These are phyloP conservation scores for Platismatia glauca DNA, from an alignment of 495 filamentous ascomycete species.

Conservation along the genomic window DNA sequence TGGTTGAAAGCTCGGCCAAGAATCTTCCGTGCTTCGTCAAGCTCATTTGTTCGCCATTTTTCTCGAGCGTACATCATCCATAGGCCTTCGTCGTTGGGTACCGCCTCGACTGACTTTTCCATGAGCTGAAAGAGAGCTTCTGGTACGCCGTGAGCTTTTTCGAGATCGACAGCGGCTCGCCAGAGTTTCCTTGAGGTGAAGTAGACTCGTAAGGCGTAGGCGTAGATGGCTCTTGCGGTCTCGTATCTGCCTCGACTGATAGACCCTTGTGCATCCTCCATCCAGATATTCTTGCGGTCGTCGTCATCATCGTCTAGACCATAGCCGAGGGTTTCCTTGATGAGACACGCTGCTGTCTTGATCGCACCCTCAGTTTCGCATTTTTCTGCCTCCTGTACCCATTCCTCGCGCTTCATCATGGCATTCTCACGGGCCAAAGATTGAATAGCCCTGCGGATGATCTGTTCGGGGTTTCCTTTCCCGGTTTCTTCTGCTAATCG, in stretches of 20 bases:
- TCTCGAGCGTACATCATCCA: constrained; percentile 96
- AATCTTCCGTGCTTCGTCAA: constrained; percentile 74
- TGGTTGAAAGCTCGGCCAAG: constrained; percentile 83
- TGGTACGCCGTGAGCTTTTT: constrained; percentile 79
- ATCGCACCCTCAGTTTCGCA: constrained; percentile 85
- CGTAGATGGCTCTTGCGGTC: constrained; percentile 87
- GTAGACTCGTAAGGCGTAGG: constrained; percentile 82
- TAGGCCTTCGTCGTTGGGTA: constrained; percentile 81
- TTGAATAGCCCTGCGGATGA: constrained; percentile 90
- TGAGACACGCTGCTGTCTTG: constrained; percentile 77
- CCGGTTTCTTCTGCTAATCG: constrained; percentile 89
- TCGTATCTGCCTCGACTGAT: constrained; percentile 72
- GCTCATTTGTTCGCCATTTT: constrained; percentile 74
- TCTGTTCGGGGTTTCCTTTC: constrained; percentile 61
- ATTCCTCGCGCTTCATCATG: constrained; percentile 94
- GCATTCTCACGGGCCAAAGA: constrained; percentile 85
- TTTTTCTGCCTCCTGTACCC: constrained; percentile 89
- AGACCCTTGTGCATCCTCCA: constrained; percentile 77
- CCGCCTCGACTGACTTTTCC: constrained; percentile 83
- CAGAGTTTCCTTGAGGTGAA: constrained; percentile 73
- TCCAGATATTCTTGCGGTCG: constrained; percentile 88
- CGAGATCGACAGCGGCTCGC: constrained; percentile 82
- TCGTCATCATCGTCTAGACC: constrained; percentile 95
- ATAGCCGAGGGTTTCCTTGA: constrained; percentile 88
- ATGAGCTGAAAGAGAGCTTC: constrained; percentile 76